Percentiles rank a stretch among this genome's conserved stretches.
phyloP scores from a whole-genome alignment of 2,329 filamentous ascomycete genomes.

The Paradendryphiella salina region DNA sequence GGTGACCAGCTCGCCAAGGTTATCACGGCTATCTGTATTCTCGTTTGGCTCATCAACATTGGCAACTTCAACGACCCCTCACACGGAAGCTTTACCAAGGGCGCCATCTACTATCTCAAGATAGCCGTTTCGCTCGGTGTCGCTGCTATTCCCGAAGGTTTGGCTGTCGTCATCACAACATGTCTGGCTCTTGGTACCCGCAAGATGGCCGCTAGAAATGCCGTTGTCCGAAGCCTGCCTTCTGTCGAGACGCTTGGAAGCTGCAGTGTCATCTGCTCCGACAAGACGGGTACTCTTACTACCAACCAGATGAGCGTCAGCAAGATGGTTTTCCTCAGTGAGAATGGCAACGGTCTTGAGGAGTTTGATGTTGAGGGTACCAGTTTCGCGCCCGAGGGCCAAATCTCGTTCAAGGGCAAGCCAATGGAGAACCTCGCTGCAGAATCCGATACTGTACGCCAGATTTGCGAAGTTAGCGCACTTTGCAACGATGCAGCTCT shows the following conservation, averaged over 20 bases:
- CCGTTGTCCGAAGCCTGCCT: constrained; percentile 91
- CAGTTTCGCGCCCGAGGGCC: constrained; percentile 83
- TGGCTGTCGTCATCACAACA: constrained; percentile 98
- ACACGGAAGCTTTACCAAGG: constrained; percentile 92
- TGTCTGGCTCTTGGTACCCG: constrained; percentile 93
- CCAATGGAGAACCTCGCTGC: constrained; percentile 68
- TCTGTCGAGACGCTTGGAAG: constrained; percentile 97
- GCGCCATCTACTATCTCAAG: constrained; percentile 99
- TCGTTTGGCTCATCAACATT: constrained; percentile 99
- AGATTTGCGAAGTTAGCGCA: constrained; percentile 70
- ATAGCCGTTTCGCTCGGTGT: constrained; percentile 98
- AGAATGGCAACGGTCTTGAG: constrained; percentile 72
- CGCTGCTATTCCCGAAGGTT: constrained; percentile 93
- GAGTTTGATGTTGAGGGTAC: constrained; percentile 91
- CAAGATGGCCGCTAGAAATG: constrained; percentile 99
- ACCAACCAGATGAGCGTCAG: constrained; percentile 99
- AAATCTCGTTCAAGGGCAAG: constrained; percentile 70
- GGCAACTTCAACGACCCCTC: constrained; percentile 94
- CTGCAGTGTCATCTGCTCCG: constrained; percentile 99
- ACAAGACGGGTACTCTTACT: constrained; percentile 97
- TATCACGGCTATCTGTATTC: constrained; percentile 92
- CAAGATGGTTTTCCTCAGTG: constrained; percentile 82
- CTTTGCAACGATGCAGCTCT: constrained; percentile 90
- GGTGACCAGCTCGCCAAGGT: constrained; percentile 96
- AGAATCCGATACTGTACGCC: constrained; percentile 74